Percentiles rank a stretch among this genome's conserved stretches.
These are phyloP conservation scores for Onygenales sp. DNA, from an alignment of 2,329 filamentous ascomycete species.

Conservation along the genomic window DNA sequence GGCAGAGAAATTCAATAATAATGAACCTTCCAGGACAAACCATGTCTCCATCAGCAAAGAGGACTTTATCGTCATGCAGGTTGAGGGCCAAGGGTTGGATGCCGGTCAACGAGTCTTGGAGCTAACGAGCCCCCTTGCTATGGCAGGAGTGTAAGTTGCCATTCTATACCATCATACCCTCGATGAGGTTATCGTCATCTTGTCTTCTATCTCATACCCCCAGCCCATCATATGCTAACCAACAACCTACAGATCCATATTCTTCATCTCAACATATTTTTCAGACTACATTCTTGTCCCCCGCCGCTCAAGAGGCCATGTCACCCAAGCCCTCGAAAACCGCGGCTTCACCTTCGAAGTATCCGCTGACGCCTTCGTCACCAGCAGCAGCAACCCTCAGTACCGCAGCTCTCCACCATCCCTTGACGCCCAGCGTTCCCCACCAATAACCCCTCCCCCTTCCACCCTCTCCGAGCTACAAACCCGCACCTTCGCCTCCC, in stretches of 20 bases:
- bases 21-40: conserved; percentile 21
- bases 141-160: conserved; percentile 66
- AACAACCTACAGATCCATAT: conserved; percentile 57
- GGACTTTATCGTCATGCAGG: conserved; percentile 78
- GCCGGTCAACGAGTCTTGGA: conserved; percentile 87
- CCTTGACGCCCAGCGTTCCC: conserved; percentile 14
- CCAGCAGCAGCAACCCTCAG: conserved; percentile 38
- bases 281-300: conserved; percentile 94
- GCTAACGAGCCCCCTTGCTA: conserved; percentile 77
- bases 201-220: background rate
- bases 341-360: conserved; percentile 79
- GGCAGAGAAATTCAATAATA: conserved; percentile 51
- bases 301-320: conserved; percentile 59
- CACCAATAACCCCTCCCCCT: conserved; percentile 63
- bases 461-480: conserved; percentile 72
- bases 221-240: background rate
- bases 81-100: conserved; percentile 82
- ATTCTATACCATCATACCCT: background rate
- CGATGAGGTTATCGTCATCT: background rate
- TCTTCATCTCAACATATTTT: conserved; percentile 98
- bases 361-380: conserved; percentile 57
- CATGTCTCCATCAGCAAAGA: conserved; percentile 68
- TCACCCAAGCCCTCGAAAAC: conserved; percentile 65
- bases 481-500: conserved; percentile 68
- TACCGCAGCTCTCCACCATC: conserved; percentile 31